Evolutionary conservation across 805 yeast genomes (phyloP).

Genomic region (Wickerhamiella allomyrinae): DNA sequence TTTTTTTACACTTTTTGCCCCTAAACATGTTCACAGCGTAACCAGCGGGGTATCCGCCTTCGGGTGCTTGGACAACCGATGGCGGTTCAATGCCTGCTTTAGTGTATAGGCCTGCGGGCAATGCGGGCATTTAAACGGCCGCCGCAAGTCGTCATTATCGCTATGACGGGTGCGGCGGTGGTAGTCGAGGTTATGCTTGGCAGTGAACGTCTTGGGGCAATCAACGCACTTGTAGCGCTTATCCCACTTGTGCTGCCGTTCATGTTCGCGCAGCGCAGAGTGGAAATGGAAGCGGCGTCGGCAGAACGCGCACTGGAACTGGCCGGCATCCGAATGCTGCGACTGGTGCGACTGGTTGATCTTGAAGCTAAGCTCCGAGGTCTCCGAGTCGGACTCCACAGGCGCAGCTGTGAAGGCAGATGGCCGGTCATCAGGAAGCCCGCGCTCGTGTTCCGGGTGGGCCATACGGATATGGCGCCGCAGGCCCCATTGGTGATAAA

Average conservation of each 20-base stretch:
- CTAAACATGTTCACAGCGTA: neutral
- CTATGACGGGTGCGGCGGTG: neutral
- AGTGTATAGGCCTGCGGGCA: neutral
- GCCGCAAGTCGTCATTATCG: neutral
- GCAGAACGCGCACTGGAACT: neutral
- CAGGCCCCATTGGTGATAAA: neutral
- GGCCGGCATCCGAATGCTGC: neutral
- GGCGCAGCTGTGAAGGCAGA: neutral
- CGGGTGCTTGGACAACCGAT: neutral
- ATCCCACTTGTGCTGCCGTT: neutral
- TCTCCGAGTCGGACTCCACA: neutral
- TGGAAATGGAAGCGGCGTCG: neutral
- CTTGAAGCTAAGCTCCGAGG: neutral
- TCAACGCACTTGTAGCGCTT: slow-evolving; percentile 1
- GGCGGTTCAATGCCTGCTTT: neutral
- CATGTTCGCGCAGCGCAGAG: slow-evolving; percentile 1
- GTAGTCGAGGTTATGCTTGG: slow-evolving; percentile 1
- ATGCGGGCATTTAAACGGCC: neutral
- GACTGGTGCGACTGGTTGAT: neutral
- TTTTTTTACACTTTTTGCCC: too few relatives aligned
- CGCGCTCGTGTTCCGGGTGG: neutral
- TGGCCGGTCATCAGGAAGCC: neutral
- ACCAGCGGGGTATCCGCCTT: neutral
- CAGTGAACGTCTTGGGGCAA: neutral
- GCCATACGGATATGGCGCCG: neutral